A percentile compares a stretch with the other conserved stretches of the same genome.
Evolutionary conservation across 2,329 filamentous ascomycete genomes (phyloP).

Genomic region (Epichloe elymi): DNA sequence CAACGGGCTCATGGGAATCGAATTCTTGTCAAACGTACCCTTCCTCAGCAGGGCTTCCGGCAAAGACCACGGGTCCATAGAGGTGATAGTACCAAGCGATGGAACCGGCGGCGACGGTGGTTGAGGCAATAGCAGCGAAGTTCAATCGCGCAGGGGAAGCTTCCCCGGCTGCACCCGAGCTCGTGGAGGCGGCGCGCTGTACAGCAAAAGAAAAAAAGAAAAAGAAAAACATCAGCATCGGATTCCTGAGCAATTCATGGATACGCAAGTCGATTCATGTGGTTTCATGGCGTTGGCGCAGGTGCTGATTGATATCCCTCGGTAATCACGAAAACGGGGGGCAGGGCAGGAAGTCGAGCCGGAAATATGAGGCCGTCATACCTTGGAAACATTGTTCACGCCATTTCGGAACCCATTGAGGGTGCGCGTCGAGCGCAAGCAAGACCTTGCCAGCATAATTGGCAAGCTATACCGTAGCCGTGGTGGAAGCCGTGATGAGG

Average conservation of each 20-base stretch:
- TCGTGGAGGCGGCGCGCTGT: conserved; percentile 58
- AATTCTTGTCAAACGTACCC: conserved; percentile 55
- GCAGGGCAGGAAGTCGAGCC: not conserved
- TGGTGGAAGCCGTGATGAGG: conserved; percentile 23
- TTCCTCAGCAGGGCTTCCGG: conserved; percentile 90
- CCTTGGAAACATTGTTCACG: conserved; percentile 60
- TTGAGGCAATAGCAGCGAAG: conserved; percentile 75
- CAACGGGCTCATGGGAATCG: not conserved
- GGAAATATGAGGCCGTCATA: conserved; percentile 33
- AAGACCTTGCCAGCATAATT: conserved; percentile 89
- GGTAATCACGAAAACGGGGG: conserved; percentile 6
- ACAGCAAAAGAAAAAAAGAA: conserved; percentile 8
- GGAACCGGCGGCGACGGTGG: conserved; percentile 73
- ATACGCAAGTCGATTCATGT: conserved; percentile 17
- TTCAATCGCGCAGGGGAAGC: conserved; percentile 69
- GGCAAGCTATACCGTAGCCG: conserved; percentile 29
- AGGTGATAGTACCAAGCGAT: conserved; percentile 96
- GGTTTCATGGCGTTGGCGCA: conserved; percentile 11
- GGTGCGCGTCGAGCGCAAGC: conserved; percentile 77
- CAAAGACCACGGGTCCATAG: conserved; percentile 77
- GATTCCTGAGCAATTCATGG: conserved; percentile 9
- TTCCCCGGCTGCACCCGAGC: conserved; percentile 59
- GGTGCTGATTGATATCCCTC: conserved; percentile 18
- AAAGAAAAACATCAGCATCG: conserved; percentile 25
- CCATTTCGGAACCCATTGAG: conserved; percentile 66